Conservation (phyloP, 2,329 filamentous ascomycete species). For the Hypoxylon sp. region DNA sequence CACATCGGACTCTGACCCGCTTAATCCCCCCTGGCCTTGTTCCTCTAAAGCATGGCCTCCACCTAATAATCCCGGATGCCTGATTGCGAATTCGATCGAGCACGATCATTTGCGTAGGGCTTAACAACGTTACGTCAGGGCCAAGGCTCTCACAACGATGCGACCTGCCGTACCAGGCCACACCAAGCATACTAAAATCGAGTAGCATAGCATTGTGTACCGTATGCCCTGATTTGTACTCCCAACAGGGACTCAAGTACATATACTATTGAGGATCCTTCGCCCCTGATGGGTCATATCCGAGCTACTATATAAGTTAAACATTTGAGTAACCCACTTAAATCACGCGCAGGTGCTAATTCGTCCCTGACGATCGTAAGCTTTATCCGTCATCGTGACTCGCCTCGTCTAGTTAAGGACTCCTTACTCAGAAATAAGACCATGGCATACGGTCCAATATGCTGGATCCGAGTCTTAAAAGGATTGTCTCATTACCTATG, state of each 20-base stretch:
- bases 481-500: not conserved
- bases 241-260: slow-evolving; percentile 1
- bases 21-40: slow-evolving; percentile 6
- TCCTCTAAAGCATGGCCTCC: slow-evolving; percentile 5
- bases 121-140: slow-evolving; percentile 30
- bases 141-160: slow-evolving; percentile 22
- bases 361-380: slow-evolving; percentile 25
- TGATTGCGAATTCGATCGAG: not conserved
- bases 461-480: not conserved
- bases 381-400: not conserved
- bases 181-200: not conserved
- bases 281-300: not conserved
- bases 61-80: slow-evolving; percentile 12
- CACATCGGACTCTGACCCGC: not conserved
- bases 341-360: not conserved
- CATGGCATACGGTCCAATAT: not conserved
- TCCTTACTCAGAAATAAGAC: not conserved
- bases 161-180: slow-evolving; percentile 27
- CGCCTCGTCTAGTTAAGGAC: not conserved
- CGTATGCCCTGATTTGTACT: slow-evolving; percentile 9
- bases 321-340: not conserved
- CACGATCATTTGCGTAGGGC: slow-evolving; percentile 21
- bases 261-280: slow-evolving; percentile 12
- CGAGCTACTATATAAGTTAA: not conserved
- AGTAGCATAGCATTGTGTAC: not conserved